Evolutionary conservation across 305 asterid genomes (phyloP).

Genomic region (Stenogyne calaminthoides): DNA sequence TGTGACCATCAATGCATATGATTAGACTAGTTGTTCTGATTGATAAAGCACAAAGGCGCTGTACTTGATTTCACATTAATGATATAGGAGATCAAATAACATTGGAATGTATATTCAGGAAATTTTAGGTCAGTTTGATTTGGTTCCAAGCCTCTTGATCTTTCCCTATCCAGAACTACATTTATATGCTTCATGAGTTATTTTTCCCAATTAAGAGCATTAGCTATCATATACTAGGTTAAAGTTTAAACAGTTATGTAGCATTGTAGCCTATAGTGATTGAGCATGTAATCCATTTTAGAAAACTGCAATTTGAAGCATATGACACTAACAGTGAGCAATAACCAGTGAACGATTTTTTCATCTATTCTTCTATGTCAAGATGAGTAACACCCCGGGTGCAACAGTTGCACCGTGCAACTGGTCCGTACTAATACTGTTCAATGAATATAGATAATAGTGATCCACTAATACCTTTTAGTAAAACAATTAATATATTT

Average conservation of each 20-base stretch:
- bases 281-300: neutral
- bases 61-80: neutral
- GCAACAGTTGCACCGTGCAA: too few relatives aligned
- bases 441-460: too few relatives aligned
- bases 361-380: neutral
- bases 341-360: slow-evolving; percentile 1
- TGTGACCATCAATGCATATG: slow-evolving; percentile 2
- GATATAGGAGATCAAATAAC: neutral
- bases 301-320: neutral
- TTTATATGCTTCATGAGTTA: neutral
- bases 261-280: neutral
- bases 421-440: too few relatives aligned
- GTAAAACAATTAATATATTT: too few relatives aligned
- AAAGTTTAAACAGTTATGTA: slow-evolving; percentile 34
- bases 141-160: neutral
- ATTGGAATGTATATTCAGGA: neutral
- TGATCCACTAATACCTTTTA: too few relatives aligned
- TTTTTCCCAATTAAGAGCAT: neutral
- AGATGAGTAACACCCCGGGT: neutral
- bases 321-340: neutral
- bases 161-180: neutral
- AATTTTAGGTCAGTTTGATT: neutral
- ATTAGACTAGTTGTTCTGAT: neutral
- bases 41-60: neutral
- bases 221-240: neutral